Evolutionary conservation across 495 filamentous ascomycete genomes (phyloP).

Genomic region (Tirmania nivea): DNA sequence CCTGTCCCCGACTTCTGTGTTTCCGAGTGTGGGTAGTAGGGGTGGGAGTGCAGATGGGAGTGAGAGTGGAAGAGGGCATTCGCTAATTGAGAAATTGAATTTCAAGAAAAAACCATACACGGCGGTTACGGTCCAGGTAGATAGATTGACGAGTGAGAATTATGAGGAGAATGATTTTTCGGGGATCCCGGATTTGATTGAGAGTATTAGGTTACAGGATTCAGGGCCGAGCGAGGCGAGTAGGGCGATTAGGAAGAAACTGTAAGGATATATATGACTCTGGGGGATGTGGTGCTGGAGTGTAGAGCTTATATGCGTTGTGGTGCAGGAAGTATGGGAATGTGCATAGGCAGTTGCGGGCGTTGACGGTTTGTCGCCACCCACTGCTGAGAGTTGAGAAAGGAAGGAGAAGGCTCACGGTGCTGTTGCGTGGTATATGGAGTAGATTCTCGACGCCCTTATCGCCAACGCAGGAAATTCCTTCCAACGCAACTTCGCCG

Average conservation of each 20-base stretch:
- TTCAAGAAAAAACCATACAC: conserved; percentile 76
- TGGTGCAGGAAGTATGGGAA: conserved; percentile 66
- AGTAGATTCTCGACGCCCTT: conserved; percentile 49
- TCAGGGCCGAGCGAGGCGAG: conserved; percentile 78
- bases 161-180: conserved; percentile 78
- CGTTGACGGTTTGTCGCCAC: conserved; percentile 41
- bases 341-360: conserved; percentile 71
- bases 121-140: conserved; percentile 83
- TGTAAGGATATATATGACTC: conserved; percentile 32
- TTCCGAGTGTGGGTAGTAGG: too few relatives aligned
- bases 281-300: not conserved
- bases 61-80: not conserved
- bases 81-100: not conserved
- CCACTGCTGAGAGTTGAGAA: not conserved
- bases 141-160: conserved; percentile 69
- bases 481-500: conserved; percentile 71
- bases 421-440: conserved; percentile 1
- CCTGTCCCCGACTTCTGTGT: too few relatives aligned
- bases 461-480: conserved; percentile 84
- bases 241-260: conserved; percentile 85
- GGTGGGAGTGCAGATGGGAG: too few relatives aligned
- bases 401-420: too few relatives aligned
- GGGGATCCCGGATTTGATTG: conserved; percentile 82
- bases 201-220: conserved; percentile 74
- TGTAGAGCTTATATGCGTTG: too few relatives aligned